phyloP scores from a whole-genome alignment of 2,329 filamentous ascomycete species.

The Fusarium nelsonii region DNA sequence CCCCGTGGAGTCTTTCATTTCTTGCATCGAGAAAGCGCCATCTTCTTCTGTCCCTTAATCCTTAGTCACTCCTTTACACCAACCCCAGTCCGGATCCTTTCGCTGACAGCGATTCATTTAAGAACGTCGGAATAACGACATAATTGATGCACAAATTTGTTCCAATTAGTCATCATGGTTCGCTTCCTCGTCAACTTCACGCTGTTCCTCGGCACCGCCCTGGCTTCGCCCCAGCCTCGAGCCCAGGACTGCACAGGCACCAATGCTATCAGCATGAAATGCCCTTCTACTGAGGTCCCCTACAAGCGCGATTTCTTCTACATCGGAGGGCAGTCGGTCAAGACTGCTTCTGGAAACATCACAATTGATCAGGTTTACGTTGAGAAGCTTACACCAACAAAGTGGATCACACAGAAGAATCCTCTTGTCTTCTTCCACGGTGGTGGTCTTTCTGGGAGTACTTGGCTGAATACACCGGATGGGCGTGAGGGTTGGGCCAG shows the following conservation, averaged over 20 bases:
- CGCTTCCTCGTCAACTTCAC: constrained; percentile 24
- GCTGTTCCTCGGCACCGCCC: constrained; percentile 15
- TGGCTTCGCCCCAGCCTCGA: neutral
- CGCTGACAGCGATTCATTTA: constrained; percentile 9
- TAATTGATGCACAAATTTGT: neutral
- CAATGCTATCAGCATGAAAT: constrained; percentile 28
- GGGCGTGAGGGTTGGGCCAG: constrained; percentile 36
- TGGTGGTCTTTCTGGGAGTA: constrained; percentile 35
- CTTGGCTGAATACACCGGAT: constrained; percentile 39
- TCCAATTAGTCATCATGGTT: constrained; percentile 10
- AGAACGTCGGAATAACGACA: neutral
- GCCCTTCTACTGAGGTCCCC: constrained; percentile 18
- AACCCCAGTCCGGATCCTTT: neutral
- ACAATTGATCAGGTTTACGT: constrained; percentile 40
- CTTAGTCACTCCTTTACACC: constrained; percentile 3
- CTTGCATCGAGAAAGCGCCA: neutral
- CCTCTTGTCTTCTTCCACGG: constrained; percentile 41
- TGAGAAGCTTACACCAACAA: constrained; percentile 29
- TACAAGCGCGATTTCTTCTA: constrained; percentile 41
- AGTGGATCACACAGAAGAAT: constrained; percentile 1
- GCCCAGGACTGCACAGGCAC: constrained; percentile 22
- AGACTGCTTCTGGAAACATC: constrained; percentile 29
- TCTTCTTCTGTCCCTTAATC: neutral
- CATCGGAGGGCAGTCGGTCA: constrained; percentile 16
- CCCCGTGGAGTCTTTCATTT: neutral